Percentiles rank a stretch among this genome's conserved stretches.
Evolutionary conservation across 2,329 filamentous ascomycete genomes (phyloP).

Genomic region (Penicillium sp.): DNA sequence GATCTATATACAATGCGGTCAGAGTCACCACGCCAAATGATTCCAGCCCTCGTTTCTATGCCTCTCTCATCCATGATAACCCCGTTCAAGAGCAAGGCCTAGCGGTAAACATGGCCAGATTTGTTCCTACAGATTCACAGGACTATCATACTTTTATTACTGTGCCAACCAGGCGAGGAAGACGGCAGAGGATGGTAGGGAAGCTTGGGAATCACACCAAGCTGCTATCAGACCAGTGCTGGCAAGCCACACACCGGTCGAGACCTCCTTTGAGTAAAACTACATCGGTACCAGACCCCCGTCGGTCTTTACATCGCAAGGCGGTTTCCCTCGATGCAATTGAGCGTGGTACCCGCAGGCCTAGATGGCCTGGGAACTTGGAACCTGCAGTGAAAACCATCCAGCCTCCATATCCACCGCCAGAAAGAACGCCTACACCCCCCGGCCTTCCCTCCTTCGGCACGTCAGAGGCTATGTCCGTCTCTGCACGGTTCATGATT

Average conservation of each 20-base stretch:
- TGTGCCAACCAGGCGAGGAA: not conserved
- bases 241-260: not conserved
- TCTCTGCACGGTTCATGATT: constrained; percentile 27
- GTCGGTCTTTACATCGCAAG: constrained; percentile 17
- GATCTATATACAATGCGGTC: constrained; percentile 40
- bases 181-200: constrained; percentile 3
- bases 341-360: constrained; percentile 10
- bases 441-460: constrained; percentile 47
- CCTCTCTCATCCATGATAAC: constrained; percentile 7
- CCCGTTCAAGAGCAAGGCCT: constrained; percentile 23
- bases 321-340: constrained; percentile 26
- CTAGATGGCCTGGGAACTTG: constrained; percentile 25
- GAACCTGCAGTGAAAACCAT: constrained; percentile 30
- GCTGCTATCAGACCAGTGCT: constrained; percentile 13
- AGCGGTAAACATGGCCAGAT: constrained; percentile 31
- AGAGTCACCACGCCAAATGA: constrained; percentile 31
- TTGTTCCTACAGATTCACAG: constrained; percentile 17
- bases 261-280: not conserved
- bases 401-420: constrained; percentile 39
- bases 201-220: constrained; percentile 23
- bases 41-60: constrained; percentile 10
- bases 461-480: constrained; percentile 39
- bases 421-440: constrained; percentile 41
- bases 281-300: not conserved
- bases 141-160: constrained; percentile 6